Evolutionary conservation across 2,329 filamentous ascomycete species (phyloP), one percentile per base, ranked within the genome.

Genomic region (Phaeosphaeria sp.): DNA sequence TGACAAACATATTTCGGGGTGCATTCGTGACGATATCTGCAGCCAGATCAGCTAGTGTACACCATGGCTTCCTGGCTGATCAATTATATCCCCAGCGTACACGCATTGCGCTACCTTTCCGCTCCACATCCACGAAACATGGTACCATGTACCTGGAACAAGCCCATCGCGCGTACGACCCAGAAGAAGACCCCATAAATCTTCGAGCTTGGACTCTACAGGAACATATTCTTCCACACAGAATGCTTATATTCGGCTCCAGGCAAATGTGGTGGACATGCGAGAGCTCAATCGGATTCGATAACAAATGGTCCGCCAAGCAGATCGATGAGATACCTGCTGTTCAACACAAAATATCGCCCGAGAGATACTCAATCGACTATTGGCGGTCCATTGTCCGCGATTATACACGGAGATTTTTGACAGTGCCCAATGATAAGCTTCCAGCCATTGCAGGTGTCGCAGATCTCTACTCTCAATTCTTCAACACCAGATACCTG

Each of bases 341-440:
- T 39, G 24, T 52, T 13, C 50, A 46, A 36, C 40, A 30, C 17
- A 52, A 52, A 36, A 30, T 4, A 22, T 24, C 40, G 4, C 13
- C 17, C 2, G 50, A 52, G 7, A n/a, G 20, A 27, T 39, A n/a
- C 13, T 52, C 42, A 6, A 25, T 60, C 39, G 20, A 47, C 8
- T 39, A 53, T 13, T 64, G 58, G 58, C 44, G 56, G 17, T 55
- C 46, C 11, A 55, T 61, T 15, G 57, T 64, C 13, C 59, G 49
- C 27, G 56, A 57, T n/a, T 65, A 65, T 25, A 61, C 60, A 1
- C 55, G 60, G 11, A 30, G 60, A 8, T 65, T 60, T 40, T 44
- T 66, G 9, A 64, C 53, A 1, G 46, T 49, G 22, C 52, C 60
- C 22, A 45, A 30, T 20, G 63, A 66, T 51, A 64, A 66, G 33